Base-by-base conservation (phyloP, 805 yeast genomes). In the Kluyveromyces nonfermentans region DNA sequence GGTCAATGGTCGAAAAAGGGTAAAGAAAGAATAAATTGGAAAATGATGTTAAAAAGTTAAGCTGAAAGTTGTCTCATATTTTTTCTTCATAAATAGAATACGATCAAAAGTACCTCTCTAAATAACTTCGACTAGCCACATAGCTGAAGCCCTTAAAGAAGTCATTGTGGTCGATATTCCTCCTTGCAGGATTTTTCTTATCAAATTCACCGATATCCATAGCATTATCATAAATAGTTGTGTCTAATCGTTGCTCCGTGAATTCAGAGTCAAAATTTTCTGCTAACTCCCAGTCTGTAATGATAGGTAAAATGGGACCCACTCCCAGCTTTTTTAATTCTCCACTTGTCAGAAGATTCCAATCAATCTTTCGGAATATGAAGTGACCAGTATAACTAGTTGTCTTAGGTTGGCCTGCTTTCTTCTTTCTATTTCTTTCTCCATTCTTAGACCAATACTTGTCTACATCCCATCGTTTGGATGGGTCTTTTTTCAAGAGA, bases 231-330 rank as follows among this genome's bases (percentile, higher is more conserved):
- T 54, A 50, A 37, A 56, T 48, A 22, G 48, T 54, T n/a, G 45
- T 48, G 34, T 55, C 60, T 36, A 80, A 69, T 33, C 72, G 71
- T 81, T 85, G 73, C 7, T 72, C 73, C 0, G 96, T 87, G 63
- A 87, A 87, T 47, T 84, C 89, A 8, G 72, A 63, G 49, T 85
- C 86, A 57, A 87, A 87, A 55, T 87, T 87, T 58, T 87, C 96
- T 0, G 96, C 96, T 43, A 83, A 58, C 37, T 71, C 80, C 19
- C 94, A 90, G 55, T 86, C 80, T 0, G 94, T 83, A 35, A 88
- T 76, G 5, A 85, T 64, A 1, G 96, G 96, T n/a, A 78, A 66
- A 31, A 87, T 81, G 1, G 96, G 96, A 2, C 95, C 94, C 42
- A 67, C 64, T 7, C 74, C 62, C 1, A 63, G 62, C 22, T 63